Base-by-base conservation (phyloP, 805 yeast genomes). In the Ogataea pilisensis region DNA sequence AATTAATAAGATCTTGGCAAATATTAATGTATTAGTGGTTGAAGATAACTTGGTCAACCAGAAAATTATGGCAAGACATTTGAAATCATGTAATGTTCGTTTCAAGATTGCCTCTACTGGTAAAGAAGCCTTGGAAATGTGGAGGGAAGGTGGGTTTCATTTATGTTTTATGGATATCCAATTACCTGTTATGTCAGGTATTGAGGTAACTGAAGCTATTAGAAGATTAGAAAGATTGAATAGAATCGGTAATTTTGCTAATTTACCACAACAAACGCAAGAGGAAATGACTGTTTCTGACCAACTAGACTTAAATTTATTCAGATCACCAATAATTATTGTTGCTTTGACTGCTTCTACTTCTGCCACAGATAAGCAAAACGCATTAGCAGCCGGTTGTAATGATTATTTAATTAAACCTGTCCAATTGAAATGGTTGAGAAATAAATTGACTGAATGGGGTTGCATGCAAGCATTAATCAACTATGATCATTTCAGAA, bases 391-490 rank as follows among this genome's bases (percentile, higher is more conserved):
- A 22, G 96, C 98, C 3, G 99, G 99, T 35, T 93, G 99, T 65
- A 93, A 93, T 57, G 99, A 93, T 63, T 93, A 84, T 65, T 66
- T 93, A 51, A 93, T 97, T 8, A 93, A 93, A 52, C 99, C 99
- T 0, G 98, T 93, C 8, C 91, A 89, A 53, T 69, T 91, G 51
- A 86, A 80, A 36, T 93, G 99, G 99, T 69, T 93, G 35, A 86
- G 89, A 54, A 87, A 86, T 57, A 93, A 93, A 64, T 85, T 93
- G 38, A 84, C 89, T 0, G 97, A 91, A 63, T 93, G 98, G 98
- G 98, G 99, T 0, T 91, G 98, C 63, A 91, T 91, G 98, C 99
- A 91, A 65, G 97, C 97, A 1, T 67, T 91, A 37, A 90, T 91
- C 60, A 95, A 91, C 63, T 91, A 85, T 61, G 96, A 93, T 59